A percentile compares a stretch with the other conserved stretches of the same genome.
Evolutionary conservation across 1,284 basidiomycete genomes (phyloP).

Genomic region (Quambalaria eucalypti): DNA sequence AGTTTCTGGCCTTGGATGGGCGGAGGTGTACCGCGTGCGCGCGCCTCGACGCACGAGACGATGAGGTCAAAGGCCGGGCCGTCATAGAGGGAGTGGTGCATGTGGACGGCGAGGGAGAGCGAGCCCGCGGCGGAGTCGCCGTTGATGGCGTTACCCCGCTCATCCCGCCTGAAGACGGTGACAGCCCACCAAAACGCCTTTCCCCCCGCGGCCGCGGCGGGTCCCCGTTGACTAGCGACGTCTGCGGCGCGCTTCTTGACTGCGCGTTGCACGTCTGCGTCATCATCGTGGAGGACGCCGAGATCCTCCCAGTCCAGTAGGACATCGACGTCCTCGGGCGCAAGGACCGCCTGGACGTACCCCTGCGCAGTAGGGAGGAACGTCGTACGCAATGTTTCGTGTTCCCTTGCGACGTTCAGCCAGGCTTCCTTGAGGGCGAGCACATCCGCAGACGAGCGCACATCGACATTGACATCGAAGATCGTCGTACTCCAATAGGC

Average conservation of each 20-base stretch:
- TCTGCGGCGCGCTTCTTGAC: background rate
- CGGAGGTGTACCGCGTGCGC: background rate
- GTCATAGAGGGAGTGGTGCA: conserved; percentile 3
- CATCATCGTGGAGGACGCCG: too few relatives aligned
- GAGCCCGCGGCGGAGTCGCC: too few relatives aligned
- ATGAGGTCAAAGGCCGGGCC: background rate
- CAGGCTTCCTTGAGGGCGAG: background rate
- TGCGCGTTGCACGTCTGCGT: too few relatives aligned
- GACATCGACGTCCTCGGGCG: background rate
- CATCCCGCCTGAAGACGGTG: too few relatives aligned
- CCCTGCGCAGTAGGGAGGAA: background rate
- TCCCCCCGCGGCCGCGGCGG: too few relatives aligned
- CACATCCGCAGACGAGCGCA: too few relatives aligned
- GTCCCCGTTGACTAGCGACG: background rate
- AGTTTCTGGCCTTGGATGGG: background rate
- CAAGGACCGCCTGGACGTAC: background rate
- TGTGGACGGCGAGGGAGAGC: background rate
- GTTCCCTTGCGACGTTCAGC: background rate
- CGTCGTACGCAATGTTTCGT: background rate
- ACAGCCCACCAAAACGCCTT: background rate
- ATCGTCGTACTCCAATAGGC: background rate
- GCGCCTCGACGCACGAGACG: background rate
- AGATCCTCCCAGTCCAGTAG: too few relatives aligned
- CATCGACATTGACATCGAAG: background rate
- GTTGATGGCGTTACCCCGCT: too few relatives aligned